These are phyloP conservation scores for Biancaea sappan DNA, from an alignment of 306 rosid species.

Conservation along the genomic window DNA sequence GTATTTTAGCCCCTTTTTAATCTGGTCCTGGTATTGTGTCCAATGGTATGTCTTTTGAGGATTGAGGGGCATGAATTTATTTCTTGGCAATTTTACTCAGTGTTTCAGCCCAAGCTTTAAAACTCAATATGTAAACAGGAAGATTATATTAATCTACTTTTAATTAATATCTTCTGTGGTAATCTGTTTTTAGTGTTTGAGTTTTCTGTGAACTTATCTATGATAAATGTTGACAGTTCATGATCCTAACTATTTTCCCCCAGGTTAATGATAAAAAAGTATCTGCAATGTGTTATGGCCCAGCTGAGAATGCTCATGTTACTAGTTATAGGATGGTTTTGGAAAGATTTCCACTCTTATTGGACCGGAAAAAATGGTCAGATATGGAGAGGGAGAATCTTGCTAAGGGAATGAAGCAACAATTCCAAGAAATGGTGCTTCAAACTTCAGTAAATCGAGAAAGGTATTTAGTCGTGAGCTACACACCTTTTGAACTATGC, in stretches of 20 bases:
- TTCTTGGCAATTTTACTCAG: conserved; percentile 10
- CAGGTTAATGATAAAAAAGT: conserved; percentile 54
- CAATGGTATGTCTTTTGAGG: not conserved
- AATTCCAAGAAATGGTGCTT: conserved; percentile 75
- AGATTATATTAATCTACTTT: not conserved
- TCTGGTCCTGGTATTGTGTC: conserved; percentile 8
- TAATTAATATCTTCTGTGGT: not conserved
- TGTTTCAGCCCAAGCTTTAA: conserved; percentile 5
- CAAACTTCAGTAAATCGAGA: conserved; percentile 60
- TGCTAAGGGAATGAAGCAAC: conserved; percentile 81
- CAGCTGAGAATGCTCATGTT: conserved; percentile 74
- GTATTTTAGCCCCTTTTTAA: not conserved
- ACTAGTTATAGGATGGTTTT: conserved; percentile 65
- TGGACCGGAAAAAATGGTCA: conserved; percentile 78
- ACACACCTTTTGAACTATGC: not conserved
- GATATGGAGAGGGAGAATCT: conserved; percentile 64
- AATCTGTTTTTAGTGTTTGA: conserved; percentile 8
- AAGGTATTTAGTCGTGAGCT: conserved; percentile 41
- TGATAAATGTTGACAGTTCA: conserved; percentile 29
- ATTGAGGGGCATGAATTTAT: conserved; percentile 13
- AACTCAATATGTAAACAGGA: not conserved
- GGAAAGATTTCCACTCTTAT: conserved; percentile 58
- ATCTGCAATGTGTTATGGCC: conserved; percentile 68
- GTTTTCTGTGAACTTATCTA: not conserved
- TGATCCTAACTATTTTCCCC: conserved; percentile 17